phyloP scores from a whole-genome alignment of 352 stramenopile species.

The Thalassiosira sp. region DNA sequence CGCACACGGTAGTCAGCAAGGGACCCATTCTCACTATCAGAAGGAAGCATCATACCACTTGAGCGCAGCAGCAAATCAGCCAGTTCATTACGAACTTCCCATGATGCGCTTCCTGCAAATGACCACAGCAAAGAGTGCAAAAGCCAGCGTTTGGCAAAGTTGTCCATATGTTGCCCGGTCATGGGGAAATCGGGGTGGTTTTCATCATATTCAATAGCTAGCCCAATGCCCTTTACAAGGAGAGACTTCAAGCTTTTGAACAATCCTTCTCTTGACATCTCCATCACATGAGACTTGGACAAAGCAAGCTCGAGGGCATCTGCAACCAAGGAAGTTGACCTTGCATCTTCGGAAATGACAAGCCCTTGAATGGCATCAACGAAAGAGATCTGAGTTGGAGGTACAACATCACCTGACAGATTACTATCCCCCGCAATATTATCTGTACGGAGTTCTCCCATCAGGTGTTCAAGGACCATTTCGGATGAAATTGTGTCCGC shows the following conservation, averaged over 20 bases:
- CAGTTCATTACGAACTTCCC: slow-evolving; percentile 89
- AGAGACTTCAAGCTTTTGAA: slow-evolving; percentile 97
- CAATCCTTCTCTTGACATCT: slow-evolving; percentile 90
- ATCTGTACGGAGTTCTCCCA: slow-evolving; percentile 59
- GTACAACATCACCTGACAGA: slow-evolving; percentile 71
- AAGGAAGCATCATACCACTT: slow-evolving; percentile 88
- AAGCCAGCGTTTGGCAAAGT: slow-evolving; percentile 96
- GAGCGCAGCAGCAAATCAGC: slow-evolving; percentile 89
- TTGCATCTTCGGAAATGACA: slow-evolving; percentile 71
- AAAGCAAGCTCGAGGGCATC: slow-evolving; percentile 92
- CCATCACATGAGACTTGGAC: slow-evolving; percentile 93
- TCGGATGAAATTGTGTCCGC: slow-evolving; percentile 93
- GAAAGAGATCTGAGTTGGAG: slow-evolving; percentile 81
- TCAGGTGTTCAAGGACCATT: slow-evolving; percentile 85
- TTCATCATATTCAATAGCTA: slow-evolving; percentile 98
- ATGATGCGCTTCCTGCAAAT: slow-evolving; percentile 97
- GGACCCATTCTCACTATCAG: slow-evolving; percentile 67
- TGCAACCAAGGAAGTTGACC: slow-evolving; percentile 85
- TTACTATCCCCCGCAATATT: slow-evolving; percentile 68
- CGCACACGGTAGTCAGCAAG: slow-evolving; percentile 96
- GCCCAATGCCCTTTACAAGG: slow-evolving; percentile 90
- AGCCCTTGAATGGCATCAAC: slow-evolving; percentile 74
- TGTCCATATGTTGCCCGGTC: slow-evolving; percentile 92
- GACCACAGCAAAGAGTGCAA: slow-evolving; percentile 98
- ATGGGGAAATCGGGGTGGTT: slow-evolving; percentile 98